These are phyloP conservation scores for Osmanthus fragrans DNA, from an alignment of 257 asterid species.

Conservation along the genomic window DNA sequence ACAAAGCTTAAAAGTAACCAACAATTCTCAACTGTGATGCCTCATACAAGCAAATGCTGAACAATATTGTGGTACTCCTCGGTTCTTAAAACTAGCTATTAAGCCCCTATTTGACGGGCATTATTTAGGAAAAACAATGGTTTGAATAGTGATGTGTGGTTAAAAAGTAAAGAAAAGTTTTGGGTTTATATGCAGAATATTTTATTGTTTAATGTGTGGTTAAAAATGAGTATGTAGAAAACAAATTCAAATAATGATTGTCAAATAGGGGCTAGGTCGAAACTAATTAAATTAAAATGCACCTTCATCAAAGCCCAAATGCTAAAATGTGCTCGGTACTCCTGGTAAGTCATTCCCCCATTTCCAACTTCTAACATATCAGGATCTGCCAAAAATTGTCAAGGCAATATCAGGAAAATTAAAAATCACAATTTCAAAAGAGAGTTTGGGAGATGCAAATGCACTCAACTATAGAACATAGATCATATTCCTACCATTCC, in stretches of 20 bases:
- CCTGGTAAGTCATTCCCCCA: conserved; percentile 86
- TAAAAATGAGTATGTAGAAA: too few species aligned
- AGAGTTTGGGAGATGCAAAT: background rate
- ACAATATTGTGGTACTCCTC: background rate
- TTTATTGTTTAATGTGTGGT: too few species aligned
- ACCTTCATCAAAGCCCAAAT: conserved; percentile 99
- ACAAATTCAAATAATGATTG: too few species aligned
- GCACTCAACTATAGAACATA: conserved; percentile 10
- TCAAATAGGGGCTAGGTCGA: background rate
- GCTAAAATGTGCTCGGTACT: conserved; percentile 93
- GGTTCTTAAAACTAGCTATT: background rate
- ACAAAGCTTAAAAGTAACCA: too few species aligned
- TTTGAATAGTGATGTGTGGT: too few species aligned
- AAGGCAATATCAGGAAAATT: background rate
- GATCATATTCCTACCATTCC: conserved; percentile 71
- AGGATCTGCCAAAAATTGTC: conserved; percentile 58
- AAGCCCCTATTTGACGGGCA: too few species aligned
- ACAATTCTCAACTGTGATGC: too few species aligned
- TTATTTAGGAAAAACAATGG: too few species aligned
- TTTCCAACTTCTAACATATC: conserved; percentile 99
- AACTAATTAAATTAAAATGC: conserved; percentile 1
- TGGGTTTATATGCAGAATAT: too few species aligned
- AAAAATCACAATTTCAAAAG: background rate
- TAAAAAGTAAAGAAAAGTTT: too few species aligned
- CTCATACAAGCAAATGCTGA: background rate